A percentile compares a stretch with the other conserved stretches of the same genome.
These are phyloP conservation scores for Thalassia testudinum DNA, from an alignment of 116 monocot genomes.

Conservation along the genomic window DNA sequence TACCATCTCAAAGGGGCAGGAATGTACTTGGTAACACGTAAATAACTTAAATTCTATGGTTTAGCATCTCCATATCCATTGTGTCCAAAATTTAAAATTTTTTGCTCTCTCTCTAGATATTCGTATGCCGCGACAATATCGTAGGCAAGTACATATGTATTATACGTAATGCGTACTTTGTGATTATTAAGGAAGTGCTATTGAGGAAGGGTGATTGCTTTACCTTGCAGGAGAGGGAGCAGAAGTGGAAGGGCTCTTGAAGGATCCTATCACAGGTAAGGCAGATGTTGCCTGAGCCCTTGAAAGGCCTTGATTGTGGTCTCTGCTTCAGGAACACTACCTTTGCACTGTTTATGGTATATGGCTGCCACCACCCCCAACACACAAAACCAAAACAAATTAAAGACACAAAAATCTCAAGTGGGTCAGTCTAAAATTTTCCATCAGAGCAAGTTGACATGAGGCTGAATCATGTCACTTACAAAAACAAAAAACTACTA, in stretches of 20 bases:
- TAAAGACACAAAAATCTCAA: neutral
- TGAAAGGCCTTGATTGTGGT: slow-evolving; percentile 85
- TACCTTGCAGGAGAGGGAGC: slow-evolving; percentile 96
- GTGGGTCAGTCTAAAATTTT: neutral
- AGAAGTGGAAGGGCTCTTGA: slow-evolving; percentile 92
- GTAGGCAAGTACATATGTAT: no score
- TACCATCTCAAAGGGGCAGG: no score
- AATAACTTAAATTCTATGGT: no score
- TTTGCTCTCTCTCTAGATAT: no score
- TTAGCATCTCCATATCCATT: no score
- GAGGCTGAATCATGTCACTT: no score
- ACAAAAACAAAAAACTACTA: neutral
- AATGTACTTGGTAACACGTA: no score
- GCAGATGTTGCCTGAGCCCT: slow-evolving; percentile 81
- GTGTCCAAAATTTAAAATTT: no score
- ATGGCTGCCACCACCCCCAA: slow-evolving; percentile 33
- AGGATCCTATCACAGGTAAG: slow-evolving; percentile 89
- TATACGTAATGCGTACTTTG: no score
- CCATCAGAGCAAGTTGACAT: neutral
- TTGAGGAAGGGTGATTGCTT: no score
- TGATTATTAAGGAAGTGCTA: no score
- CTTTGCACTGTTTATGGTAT: slow-evolving; percentile 95
- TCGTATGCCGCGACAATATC: no score
- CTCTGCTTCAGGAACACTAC: slow-evolving; percentile 90
- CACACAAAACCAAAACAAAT: neutral